Base-by-base conservation (phyloP, 768 basidiomycete species). In the Rhizopogon vulgaris region DNA sequence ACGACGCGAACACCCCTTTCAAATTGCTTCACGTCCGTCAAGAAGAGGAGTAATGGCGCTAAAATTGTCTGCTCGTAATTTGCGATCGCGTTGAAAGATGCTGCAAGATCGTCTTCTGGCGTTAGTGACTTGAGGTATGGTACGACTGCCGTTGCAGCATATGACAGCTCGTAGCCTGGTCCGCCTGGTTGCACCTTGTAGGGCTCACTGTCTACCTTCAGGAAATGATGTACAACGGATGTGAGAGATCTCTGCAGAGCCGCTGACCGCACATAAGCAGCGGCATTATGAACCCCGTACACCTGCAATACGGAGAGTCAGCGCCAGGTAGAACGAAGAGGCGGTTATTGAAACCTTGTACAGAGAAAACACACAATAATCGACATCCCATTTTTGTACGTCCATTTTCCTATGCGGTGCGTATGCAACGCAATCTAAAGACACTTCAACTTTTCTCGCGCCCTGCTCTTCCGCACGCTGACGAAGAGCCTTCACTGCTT, bases 391-490 rank as follows among this genome's bases (percentile, higher is more conserved):
- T 43, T 77, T 80, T 52, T 74, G 78, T 12, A 88, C 87, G 57
- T 90, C 82, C 27, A 90, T 80, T 51, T 69, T 66, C 11, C 85
- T 73, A 61, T 90, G 87, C 0, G 87, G 87, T 4, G 85, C 85
- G 57, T 85, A 89, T 3, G 87, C 87, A 2, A 90, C 89, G 54
- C 87, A 88, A 59, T 90, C 89, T 3, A 90, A 73, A 1, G 76
- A 78, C 12, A 89, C 71, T 64, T 90, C 82, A 27, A 88, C 68
- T 62, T 85, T 83, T 52, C 63, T 63, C 11, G 77, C 74, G 22
- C 85, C 83, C 48, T 76, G 69, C 17, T 74, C 71, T 38, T 66
- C 68, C 2, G 83, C 84, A 15, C 74, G 70, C 8, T 68, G 70
- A 11, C 85, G 66, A 7, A 82, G 69, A 3, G 78, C 79, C 24